phyloP scores from a whole-genome alignment of 768 basidiomycete genomes.

The Mrakia blollopis region DNA sequence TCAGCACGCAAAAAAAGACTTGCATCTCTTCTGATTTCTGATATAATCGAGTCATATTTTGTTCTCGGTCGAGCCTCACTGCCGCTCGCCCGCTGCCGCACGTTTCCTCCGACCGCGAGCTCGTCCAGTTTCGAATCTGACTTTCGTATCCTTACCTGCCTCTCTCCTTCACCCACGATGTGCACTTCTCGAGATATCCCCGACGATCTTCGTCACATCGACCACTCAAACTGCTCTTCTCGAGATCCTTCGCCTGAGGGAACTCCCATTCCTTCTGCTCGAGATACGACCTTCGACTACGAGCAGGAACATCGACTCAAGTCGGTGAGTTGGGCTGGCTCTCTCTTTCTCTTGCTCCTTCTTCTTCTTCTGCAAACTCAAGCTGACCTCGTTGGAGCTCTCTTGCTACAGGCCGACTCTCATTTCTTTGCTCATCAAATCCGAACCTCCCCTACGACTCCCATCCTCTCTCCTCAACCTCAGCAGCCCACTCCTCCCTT shows the following conservation, averaged over 20 bases:
- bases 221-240: background rate
- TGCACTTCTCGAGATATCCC: slow-evolving; percentile 14
- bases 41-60: background rate
- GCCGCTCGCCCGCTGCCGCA: background rate
- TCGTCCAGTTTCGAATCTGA: too few species aligned
- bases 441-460: slow-evolving; percentile 26
- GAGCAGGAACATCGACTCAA: slow-evolving; percentile 43
- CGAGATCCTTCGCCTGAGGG: slow-evolving; percentile 11
- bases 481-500: background rate
- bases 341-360: slow-evolving; percentile 24
- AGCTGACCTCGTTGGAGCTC: background rate
- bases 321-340: slow-evolving; percentile 34
- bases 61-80: background rate
- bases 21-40: too few species aligned
- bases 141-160: too few species aligned
- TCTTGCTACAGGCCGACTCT: slow-evolving; percentile 21
- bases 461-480: background rate
- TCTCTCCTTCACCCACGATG: background rate
- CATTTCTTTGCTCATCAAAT: slow-evolving; percentile 31
- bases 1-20: too few species aligned
- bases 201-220: slow-evolving; percentile 6
- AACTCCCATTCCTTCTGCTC: slow-evolving; percentile 29
- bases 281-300: slow-evolving; percentile 44
- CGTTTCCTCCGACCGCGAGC: too few species aligned
- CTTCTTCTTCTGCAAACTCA: background rate